phyloP scores from a whole-genome alignment of 305 asterid species.

The Coffea humblotiana region DNA sequence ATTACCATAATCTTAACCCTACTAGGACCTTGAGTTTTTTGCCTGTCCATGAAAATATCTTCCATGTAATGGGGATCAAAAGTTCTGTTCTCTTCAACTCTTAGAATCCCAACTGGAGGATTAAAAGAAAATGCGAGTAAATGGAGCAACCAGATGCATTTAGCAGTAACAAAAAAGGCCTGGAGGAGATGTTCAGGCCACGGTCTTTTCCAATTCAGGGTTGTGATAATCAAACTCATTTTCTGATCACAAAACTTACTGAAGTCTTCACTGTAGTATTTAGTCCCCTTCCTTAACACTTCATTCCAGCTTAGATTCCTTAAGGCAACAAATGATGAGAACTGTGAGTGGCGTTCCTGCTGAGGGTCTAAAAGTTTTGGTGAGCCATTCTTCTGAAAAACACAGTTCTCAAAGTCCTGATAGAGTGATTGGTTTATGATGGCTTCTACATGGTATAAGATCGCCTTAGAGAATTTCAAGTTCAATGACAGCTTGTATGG shows the following conservation, averaged over 20 bases:
- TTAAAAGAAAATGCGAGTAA: conserved; percentile 77
- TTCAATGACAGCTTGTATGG: conserved; percentile 60
- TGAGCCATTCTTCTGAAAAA: conserved; percentile 66
- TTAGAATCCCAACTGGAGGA: conserved; percentile 50
- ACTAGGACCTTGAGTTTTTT: conserved; percentile 49
- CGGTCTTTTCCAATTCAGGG: conserved; percentile 72
- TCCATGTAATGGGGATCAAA: conserved; percentile 76
- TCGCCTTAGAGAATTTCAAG: conserved; percentile 59
- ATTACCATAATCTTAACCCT: conserved; percentile 83
- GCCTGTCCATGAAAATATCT: conserved; percentile 62
- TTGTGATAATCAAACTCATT: conserved; percentile 63
- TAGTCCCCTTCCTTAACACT: conserved; percentile 83
- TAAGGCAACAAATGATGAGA: conserved; percentile 62
- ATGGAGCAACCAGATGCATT: conserved; percentile 91
- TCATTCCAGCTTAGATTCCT: conserved; percentile 88
- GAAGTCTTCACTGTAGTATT: conserved; percentile 83
- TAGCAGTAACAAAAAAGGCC: conserved; percentile 80
- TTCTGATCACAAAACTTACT: conserved; percentile 90
- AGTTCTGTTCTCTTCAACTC: conserved; percentile 66
- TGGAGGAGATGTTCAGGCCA: conserved; percentile 95
- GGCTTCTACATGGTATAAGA: conserved; percentile 75
- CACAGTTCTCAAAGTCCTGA: conserved; percentile 75
- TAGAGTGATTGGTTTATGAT: conserved; percentile 70
- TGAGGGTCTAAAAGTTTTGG: conserved; percentile 60
- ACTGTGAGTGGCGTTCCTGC: conserved; percentile 54